Percentiles rank a stretch among this genome's conserved stretches.
Conservation (phyloP, 306 rosid species). For the Cicer bijugum region DNA sequence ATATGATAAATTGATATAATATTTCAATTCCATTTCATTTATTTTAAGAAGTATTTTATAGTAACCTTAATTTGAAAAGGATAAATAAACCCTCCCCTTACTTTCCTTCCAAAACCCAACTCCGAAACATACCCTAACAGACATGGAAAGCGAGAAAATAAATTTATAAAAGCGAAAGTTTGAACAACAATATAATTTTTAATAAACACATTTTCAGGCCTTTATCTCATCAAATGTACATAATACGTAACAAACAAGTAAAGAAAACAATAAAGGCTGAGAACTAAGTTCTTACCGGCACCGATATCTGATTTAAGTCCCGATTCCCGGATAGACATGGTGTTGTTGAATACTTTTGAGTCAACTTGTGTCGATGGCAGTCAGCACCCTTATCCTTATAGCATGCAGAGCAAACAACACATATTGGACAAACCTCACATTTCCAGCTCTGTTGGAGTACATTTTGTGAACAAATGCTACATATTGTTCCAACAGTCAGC, state of each 20-base stretch:
- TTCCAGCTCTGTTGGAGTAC: slow-evolving; percentile 45
- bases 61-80: too few relatives aligned
- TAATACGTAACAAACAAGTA: background rate
- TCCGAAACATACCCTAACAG: too few relatives aligned
- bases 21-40: too few relatives aligned
- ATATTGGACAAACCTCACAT: slow-evolving; percentile 56
- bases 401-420: slow-evolving; percentile 52
- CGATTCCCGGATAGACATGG: too few relatives aligned
- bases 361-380: background rate
- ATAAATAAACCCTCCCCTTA: too few relatives aligned
- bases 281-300: background rate
- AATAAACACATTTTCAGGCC: too few relatives aligned
- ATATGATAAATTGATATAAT: too few relatives aligned
- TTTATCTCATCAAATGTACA: too few relatives aligned
- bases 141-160: background rate
- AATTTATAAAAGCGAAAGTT: background rate
- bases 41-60: background rate
- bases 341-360: background rate
- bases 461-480: slow-evolving; percentile 51
- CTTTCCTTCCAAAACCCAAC: too few relatives aligned
- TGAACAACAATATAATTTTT: too few relatives aligned
- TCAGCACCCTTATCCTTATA: slow-evolving; percentile 45
- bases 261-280: background rate
- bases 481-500: slow-evolving; percentile 15
- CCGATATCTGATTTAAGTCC: background rate